These are phyloP conservation scores for Kwoniella europaea DNA, from an alignment of 768 basidiomycete species.

Conservation along the genomic window DNA sequence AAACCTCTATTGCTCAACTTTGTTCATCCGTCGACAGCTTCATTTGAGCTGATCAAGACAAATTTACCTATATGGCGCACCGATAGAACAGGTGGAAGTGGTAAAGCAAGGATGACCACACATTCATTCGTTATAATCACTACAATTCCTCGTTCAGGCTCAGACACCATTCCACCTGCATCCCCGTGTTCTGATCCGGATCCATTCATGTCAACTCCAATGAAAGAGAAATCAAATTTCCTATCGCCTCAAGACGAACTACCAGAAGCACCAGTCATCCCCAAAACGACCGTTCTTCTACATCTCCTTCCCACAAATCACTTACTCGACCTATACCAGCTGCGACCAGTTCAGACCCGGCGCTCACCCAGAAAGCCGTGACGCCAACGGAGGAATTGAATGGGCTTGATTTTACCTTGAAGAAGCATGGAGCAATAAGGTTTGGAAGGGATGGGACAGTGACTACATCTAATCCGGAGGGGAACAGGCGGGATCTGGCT, in stretches of 20 bases:
- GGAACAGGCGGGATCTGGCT: background rate
- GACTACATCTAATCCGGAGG: conserved; percentile 2
- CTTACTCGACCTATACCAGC: conserved; percentile 3
- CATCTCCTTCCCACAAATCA: background rate
- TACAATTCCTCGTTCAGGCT: conserved; percentile 37
- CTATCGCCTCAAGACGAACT: background rate
- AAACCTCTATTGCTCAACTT: conserved; percentile 21
- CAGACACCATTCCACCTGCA: background rate
- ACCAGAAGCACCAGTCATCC: background rate
- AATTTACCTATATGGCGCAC: conserved; percentile 31
- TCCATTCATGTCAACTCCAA: background rate
- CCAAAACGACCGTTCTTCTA: background rate
- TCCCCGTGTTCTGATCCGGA: background rate
- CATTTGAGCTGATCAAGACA: conserved; percentile 47
- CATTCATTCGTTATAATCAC: conserved; percentile 49
- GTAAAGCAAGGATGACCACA: conserved; percentile 21
- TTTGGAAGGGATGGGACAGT: conserved; percentile 46
- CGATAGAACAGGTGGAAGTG: background rate
- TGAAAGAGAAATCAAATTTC: background rate
- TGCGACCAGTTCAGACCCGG: background rate
- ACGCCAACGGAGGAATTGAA: conserved; percentile 31
- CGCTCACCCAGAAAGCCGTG: background rate
- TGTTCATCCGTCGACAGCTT: conserved; percentile 28
- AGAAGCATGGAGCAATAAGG: conserved; percentile 25
- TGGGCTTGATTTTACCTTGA: background rate